A percentile compares a stretch with the other conserved stretches of the same genome.
These are phyloP conservation scores for Coniochaeta sp. DNA, from an alignment of 2,329 filamentous ascomycete species.

Conservation along the genomic window DNA sequence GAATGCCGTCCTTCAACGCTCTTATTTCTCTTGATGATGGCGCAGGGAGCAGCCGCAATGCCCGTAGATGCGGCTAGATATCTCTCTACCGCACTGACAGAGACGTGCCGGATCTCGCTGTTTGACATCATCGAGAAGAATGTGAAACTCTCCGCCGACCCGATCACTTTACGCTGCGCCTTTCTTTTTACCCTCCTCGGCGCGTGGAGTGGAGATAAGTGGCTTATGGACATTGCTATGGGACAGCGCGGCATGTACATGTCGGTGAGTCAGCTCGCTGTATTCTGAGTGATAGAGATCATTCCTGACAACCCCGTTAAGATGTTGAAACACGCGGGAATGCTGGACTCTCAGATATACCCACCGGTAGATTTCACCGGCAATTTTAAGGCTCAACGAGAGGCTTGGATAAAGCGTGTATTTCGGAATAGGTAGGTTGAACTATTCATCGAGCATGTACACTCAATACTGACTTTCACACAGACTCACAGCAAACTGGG, in stretches of 20 bases:
- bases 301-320: slow-evolving; percentile 12
- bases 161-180: slow-evolving; percentile 56
- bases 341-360: slow-evolving; percentile 46
- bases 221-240: slow-evolving; percentile 73
- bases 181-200: slow-evolving; percentile 62
- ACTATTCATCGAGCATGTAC: neutral
- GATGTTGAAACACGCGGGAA: slow-evolving; percentile 65
- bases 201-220: slow-evolving; percentile 69
- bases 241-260: slow-evolving; percentile 68
- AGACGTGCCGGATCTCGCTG: slow-evolving; percentile 65
- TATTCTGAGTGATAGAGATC: neutral
- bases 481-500: slow-evolving; percentile 68
- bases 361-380: slow-evolving; percentile 11
- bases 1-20: slow-evolving; percentile 60
- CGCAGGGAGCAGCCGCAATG: slow-evolving; percentile 61
- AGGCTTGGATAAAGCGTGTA: slow-evolving; percentile 58
- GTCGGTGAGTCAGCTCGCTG: slow-evolving; percentile 36
- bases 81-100: slow-evolving; percentile 59
- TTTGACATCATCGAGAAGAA: slow-evolving; percentile 69
- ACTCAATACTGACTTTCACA: slow-evolving; percentile 10
- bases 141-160: slow-evolving; percentile 59
- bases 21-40: slow-evolving; percentile 64
- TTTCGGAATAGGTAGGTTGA: slow-evolving; percentile 49
- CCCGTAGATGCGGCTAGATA: slow-evolving; percentile 58
- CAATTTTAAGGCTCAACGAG: slow-evolving; percentile 51